Evolutionary conservation across 345 rosid genomes (phyloP).

Genomic region (Firmiana major): DNA sequence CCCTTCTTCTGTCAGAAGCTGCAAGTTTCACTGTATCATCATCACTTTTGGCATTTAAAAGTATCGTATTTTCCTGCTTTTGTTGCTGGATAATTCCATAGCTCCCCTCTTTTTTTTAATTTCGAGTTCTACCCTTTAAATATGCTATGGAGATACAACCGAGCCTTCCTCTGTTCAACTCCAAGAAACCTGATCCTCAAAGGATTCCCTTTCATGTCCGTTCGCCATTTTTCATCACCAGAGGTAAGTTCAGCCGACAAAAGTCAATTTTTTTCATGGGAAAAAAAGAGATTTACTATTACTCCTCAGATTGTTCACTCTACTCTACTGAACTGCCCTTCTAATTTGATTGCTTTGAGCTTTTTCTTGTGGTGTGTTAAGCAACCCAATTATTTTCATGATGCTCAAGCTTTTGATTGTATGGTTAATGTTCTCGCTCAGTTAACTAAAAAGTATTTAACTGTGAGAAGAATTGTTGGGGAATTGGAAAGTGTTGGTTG

Average conservation of each 20-base stretch:
- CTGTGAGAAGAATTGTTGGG: constrained; percentile 35
- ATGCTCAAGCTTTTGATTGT: constrained; percentile 38
- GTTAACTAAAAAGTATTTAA: constrained; percentile 25
- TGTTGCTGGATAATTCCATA: not conserved
- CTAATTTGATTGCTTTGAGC: constrained; percentile 57
- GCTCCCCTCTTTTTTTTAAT: not conserved
- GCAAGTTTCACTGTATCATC: not conserved
- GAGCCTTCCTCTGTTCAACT: constrained; percentile 20
- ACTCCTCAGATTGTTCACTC: constrained; percentile 46
- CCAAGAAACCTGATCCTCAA: constrained; percentile 8
- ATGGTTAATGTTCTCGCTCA: constrained; percentile 49
- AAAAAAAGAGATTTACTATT: constrained; percentile 24
- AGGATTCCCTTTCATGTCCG: constrained; percentile 20
- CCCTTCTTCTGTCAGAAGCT: not conserved
- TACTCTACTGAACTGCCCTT: constrained; percentile 38
- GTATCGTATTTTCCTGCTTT: not conserved
- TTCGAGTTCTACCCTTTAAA: not conserved
- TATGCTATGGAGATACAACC: constrained; percentile 44
- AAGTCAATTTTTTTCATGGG: constrained; percentile 6
- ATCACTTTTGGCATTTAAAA: not conserved
- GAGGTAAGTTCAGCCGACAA: not conserved
- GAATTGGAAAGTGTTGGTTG: constrained; percentile 44
- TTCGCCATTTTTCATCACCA: constrained; percentile 18
- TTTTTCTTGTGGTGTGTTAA: constrained; percentile 61
- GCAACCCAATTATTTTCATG: constrained; percentile 53